Evolutionary conservation across 2,329 filamentous ascomycete genomes (phyloP).

Genomic region (Neonectria faginata): DNA sequence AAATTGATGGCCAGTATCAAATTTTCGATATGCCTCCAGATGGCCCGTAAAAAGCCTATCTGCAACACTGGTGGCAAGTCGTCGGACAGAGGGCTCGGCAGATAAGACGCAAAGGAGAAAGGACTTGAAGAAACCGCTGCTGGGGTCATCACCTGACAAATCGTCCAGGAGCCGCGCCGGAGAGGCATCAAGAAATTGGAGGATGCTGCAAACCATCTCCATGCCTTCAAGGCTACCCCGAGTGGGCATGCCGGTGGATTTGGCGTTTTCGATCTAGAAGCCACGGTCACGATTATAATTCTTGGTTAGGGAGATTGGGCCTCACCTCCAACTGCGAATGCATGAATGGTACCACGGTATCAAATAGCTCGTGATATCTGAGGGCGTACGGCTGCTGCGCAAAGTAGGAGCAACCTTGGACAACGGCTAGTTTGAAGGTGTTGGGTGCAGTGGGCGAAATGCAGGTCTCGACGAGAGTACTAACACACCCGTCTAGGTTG

Average conservation of each 20-base stretch:
- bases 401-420: slow-evolving; percentile 73
- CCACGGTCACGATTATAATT: slow-evolving; percentile 14
- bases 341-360: slow-evolving; percentile 67
- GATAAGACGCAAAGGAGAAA: slow-evolving; percentile 68
- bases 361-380: slow-evolving; percentile 67
- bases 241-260: slow-evolving; percentile 20
- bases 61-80: slow-evolving; percentile 60
- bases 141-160: slow-evolving; percentile 41
- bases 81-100: slow-evolving; percentile 61
- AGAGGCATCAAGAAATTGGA: slow-evolving; percentile 68
- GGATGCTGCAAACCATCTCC: slow-evolving; percentile 55
- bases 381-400: slow-evolving; percentile 62
- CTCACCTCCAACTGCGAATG: slow-evolving; percentile 67
- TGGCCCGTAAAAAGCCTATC: slow-evolving; percentile 58
- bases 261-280: slow-evolving; percentile 35
- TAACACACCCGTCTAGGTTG: slow-evolving; percentile 68
- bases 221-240: slow-evolving; percentile 30
- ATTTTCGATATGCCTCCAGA: slow-evolving; percentile 45
- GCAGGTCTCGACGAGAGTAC: slow-evolving; percentile 67
- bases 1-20: slow-evolving; percentile 42
- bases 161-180: slow-evolving; percentile 52
- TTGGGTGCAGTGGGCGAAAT: slow-evolving; percentile 67
- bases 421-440: slow-evolving; percentile 71
- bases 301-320: background rate
- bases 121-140: slow-evolving; percentile 57